phyloP scores from a whole-genome alignment of 2,329 filamentous ascomycete genomes.

The Diaporthe batatas region DNA sequence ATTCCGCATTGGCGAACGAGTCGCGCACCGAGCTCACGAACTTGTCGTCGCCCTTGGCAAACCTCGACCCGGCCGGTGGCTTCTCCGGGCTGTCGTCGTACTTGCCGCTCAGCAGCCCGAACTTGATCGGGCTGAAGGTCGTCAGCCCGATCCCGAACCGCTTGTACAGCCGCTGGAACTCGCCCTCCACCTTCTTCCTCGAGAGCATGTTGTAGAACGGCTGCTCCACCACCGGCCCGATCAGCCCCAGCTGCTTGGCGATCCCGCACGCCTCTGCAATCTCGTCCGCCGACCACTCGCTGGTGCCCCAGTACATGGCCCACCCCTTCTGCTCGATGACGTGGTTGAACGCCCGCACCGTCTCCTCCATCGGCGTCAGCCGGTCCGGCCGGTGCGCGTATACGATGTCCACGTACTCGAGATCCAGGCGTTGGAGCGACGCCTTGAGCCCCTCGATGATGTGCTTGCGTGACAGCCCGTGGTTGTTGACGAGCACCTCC shows the following conservation, averaged over 20 bases:
- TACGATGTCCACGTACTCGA: slow-evolving; percentile 76
- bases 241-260: slow-evolving; percentile 70
- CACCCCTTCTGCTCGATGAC: slow-evolving; percentile 75
- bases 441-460: slow-evolving; percentile 71
- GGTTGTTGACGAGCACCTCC: slow-evolving; percentile 71
- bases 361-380: slow-evolving; percentile 78
- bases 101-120: slow-evolving; percentile 72
- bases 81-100: slow-evolving; percentile 74
- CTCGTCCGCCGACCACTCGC: slow-evolving; percentile 78
- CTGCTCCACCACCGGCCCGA: slow-evolving; percentile 76
- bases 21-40: slow-evolving; percentile 69
- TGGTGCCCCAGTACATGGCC: slow-evolving; percentile 80
- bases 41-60: slow-evolving; percentile 68
- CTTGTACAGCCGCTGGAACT: slow-evolving; percentile 72
- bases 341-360: slow-evolving; percentile 78
- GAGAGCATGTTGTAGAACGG: slow-evolving; percentile 76
- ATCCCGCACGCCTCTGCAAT: slow-evolving; percentile 73
- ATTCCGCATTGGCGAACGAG: slow-evolving; percentile 65
- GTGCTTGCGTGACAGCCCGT: slow-evolving; percentile 71
- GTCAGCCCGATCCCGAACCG: slow-evolving; percentile 72
- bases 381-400: slow-evolving; percentile 79
- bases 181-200: slow-evolving; percentile 72
- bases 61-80: slow-evolving; percentile 71
- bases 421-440: slow-evolving; percentile 68
- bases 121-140: slow-evolving; percentile 68